phyloP scores from a whole-genome alignment of 23 red algal species.

The Gracilaria domingensis region DNA sequence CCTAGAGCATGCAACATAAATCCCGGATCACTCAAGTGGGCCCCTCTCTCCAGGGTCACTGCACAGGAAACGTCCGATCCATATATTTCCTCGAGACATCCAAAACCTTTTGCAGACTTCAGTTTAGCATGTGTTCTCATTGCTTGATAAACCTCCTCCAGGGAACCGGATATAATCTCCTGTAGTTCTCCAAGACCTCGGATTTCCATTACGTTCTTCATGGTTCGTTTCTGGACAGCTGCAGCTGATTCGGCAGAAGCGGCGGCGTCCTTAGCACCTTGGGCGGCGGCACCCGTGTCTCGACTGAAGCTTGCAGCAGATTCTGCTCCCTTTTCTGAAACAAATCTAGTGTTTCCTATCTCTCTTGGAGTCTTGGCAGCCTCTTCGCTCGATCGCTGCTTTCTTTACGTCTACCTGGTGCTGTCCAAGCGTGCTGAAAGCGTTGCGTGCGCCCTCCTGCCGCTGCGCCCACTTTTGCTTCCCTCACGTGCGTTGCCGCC shows the following conservation, averaged over 20 bases:
- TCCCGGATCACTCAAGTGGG: conserved; percentile 75
- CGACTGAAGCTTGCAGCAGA: conserved; percentile 60
- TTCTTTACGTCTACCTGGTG: too few species aligned
- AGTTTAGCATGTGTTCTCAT: conserved; percentile 67
- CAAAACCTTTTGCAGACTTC: conserved; percentile 55
- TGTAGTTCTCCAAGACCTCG: conserved; percentile 49
- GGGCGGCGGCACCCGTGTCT: conserved; percentile 48
- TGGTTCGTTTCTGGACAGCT: neutral
- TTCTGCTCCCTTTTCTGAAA: conserved; percentile 35
- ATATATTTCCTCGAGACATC: conserved; percentile 54
- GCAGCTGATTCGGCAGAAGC: conserved; percentile 40
- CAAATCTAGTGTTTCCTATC: conserved; percentile 49
- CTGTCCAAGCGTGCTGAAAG: too few species aligned
- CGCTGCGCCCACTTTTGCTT: neutral
- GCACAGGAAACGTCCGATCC: conserved; percentile 76
- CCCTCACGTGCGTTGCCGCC: neutral
- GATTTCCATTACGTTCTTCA: conserved; percentile 49
- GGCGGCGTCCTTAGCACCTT: conserved; percentile 62
- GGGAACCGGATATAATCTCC: conserved; percentile 49
- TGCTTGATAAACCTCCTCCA: conserved; percentile 77
- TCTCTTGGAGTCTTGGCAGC: conserved; percentile 16
- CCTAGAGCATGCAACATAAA: conserved; percentile 75
- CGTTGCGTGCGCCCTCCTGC: neutral
- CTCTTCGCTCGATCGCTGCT: too few species aligned
- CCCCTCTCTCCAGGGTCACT: conserved; percentile 49